Evolutionary conservation across 768 basidiomycete species (phyloP), one percentile per base, ranked within the genome.

Genomic region (Postia placenta): DNA sequence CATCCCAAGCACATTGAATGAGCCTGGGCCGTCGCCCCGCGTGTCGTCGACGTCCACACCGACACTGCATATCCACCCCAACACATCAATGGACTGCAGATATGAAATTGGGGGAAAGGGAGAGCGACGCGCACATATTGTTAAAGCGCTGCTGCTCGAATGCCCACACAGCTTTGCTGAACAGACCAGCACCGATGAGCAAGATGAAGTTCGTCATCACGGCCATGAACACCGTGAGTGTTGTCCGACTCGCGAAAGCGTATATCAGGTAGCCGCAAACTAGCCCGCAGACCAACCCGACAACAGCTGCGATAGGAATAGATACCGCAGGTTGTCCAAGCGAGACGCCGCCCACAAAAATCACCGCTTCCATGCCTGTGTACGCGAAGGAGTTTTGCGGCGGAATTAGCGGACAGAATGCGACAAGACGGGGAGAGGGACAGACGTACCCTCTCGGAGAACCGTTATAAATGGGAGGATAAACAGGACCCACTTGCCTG

Each of bases 331-430:
- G 72, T 59, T 90, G 78, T 26, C 85, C 85, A 44, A 97, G 83
- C 3, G 93, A 85, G 27, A 97, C 92, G 44, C 93, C 92, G 3
- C 93, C 90, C 27, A 96, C 92, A 61, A 97, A 96, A 51, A 97
- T 74, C 49, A 96, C 86, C 0, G 88, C 92, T 65, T 97, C 94
- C 52, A 97, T 73, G 41, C 83, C 83, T 85, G 54, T 15, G 37
- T 17, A 22, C 15, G 30, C 23, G 47, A 39, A 20, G 7, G 30
- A 33, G 30, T 15, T 7, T 33, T 15, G 7, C 7, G 30, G 15
- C 30, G 30, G 30, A 15, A 7, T 7, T 33, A 33, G 15, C n/a
- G n/a, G n/a, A n/a, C n/a, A n/a, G n/a, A n/a, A n/a, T n/a, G n/a
- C n/a, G n/a, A n/a, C n/a, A 33, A 33, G 30, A 33, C 30, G 30